Percentiles rank a stretch among this genome's conserved stretches.
Conservation (phyloP, 1,284 basidiomycete genomes). For the Leccinum solheimii region DNA sequence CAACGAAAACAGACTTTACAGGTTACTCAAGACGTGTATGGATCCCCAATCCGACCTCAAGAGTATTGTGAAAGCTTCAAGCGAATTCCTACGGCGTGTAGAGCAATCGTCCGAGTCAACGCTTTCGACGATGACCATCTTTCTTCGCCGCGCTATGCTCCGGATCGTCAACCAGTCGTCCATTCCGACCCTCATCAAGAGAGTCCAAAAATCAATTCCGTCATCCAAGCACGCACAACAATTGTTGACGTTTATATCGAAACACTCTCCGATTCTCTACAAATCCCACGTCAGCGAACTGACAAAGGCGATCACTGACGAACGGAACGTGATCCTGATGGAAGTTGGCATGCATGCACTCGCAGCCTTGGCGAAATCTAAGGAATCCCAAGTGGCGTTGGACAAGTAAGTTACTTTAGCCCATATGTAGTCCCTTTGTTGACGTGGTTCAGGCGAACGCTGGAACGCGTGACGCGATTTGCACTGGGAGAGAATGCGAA, state of each 20-base stretch:
- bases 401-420: slow-evolving; percentile 60
- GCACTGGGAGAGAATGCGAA: slow-evolving; percentile 62
- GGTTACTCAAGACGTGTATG: slow-evolving; percentile 77
- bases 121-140: slow-evolving; percentile 67
- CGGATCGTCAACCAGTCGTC: slow-evolving; percentile 84
- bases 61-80: slow-evolving; percentile 75
- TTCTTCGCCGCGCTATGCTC: slow-evolving; percentile 74
- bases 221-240: slow-evolving; percentile 48
- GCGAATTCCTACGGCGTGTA: slow-evolving; percentile 75
- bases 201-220: slow-evolving; percentile 53
- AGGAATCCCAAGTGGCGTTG: slow-evolving; percentile 53
- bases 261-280: slow-evolving; percentile 74
- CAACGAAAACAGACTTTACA: slow-evolving; percentile 87
- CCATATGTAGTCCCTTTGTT: background rate
- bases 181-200: slow-evolving; percentile 76
- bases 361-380: slow-evolving; percentile 62
- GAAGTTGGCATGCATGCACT: slow-evolving; percentile 78
- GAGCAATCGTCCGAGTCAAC: slow-evolving; percentile 68
- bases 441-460: slow-evolving; percentile 49
- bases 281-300: slow-evolving; percentile 77
- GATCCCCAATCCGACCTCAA: slow-evolving; percentile 85
- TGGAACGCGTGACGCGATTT: slow-evolving; percentile 66
- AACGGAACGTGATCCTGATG: slow-evolving; percentile 57
- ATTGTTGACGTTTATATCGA: slow-evolving; percentile 68
- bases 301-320: slow-evolving; percentile 67